A percentile compares a stretch with the other conserved stretches of the same genome.
phyloP scores from a whole-genome alignment of 345 rosid genomes.

The Orychophragmus violaceus region DNA sequence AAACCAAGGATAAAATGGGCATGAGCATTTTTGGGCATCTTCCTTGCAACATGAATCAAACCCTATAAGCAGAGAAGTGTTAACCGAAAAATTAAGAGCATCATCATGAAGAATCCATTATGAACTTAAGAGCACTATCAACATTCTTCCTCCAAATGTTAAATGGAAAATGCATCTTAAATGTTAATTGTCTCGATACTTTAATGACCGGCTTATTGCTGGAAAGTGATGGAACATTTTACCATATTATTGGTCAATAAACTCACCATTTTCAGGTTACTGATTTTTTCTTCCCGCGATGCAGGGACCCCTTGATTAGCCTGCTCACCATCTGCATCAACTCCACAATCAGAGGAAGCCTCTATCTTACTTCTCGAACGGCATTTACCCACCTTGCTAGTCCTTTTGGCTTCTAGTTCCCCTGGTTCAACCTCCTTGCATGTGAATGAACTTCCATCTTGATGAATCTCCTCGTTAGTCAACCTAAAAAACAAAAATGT shows the following conservation, averaged over 20 bases:
- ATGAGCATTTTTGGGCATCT: slow-evolving; percentile 98
- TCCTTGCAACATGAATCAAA: slow-evolving; percentile 83
- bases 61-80: slow-evolving; percentile 45
- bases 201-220: neutral
- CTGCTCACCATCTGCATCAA: slow-evolving; percentile 73
- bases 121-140: neutral
- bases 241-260: no score
- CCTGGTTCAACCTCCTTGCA: slow-evolving; percentile 49
- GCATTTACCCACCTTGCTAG: slow-evolving; percentile 49
- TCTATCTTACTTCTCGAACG: slow-evolving; percentile 68
- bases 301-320: slow-evolving; percentile 55
- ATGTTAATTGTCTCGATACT: neutral
- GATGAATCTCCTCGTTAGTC: slow-evolving; percentile 48
- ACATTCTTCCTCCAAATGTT: neutral
- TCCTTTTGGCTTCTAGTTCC: slow-evolving; percentile 59
- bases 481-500: slow-evolving; percentile 37
- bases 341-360: slow-evolving; percentile 60
- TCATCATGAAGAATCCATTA: neutral
- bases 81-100: neutral
- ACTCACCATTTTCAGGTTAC: slow-evolving; percentile 94
- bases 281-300: slow-evolving; percentile 88
- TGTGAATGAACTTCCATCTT: slow-evolving; percentile 40
- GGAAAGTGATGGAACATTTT: neutral
- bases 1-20: slow-evolving; percentile 92
- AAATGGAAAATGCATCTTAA: neutral